Percentiles rank a stretch among this genome's conserved stretches.
These are phyloP conservation scores for Fusarium lyarnte DNA, from an alignment of 2,329 filamentous ascomycete genomes.

Conservation along the genomic window DNA sequence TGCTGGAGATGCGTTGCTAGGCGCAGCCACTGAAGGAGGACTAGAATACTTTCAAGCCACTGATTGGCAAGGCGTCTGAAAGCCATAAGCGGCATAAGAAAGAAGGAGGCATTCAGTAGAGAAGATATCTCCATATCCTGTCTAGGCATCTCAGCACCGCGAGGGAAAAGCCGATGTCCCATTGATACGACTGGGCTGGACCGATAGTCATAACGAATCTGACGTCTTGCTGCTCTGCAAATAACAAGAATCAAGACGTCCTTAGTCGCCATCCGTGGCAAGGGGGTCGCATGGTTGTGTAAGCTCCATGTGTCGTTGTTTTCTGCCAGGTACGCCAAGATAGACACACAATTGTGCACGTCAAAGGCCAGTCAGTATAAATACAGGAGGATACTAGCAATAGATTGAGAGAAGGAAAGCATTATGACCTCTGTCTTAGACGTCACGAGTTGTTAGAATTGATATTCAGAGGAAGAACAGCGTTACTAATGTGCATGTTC, in stretches of 20 bases:
- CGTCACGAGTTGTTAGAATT: too few relatives aligned
- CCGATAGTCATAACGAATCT: background rate
- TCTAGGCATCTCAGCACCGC: background rate
- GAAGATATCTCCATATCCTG: background rate
- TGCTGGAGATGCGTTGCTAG: background rate
- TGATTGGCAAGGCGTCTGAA: background rate
- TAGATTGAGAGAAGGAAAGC: background rate
- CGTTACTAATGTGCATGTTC: too few relatives aligned
- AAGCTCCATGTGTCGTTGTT: background rate
- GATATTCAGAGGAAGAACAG: too few relatives aligned
- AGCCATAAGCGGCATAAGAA: background rate
- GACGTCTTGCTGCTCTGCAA: too few relatives aligned
- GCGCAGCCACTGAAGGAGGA: background rate
- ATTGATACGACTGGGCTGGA: background rate
- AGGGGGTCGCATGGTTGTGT: background rate
- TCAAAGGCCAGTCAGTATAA: background rate
- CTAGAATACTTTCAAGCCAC: background rate
- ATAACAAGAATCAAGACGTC: too few relatives aligned
- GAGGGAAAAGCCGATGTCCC: background rate
- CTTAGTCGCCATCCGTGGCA: too few relatives aligned
- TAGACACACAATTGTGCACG: too few relatives aligned
- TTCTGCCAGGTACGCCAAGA: background rate
- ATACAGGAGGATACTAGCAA: background rate
- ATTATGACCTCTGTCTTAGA: too few relatives aligned
- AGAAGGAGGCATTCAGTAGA: background rate